These are phyloP conservation scores for Hypoxylon sp. DNA, from an alignment of 2,329 filamentous ascomycete genomes.

Conservation along the genomic window DNA sequence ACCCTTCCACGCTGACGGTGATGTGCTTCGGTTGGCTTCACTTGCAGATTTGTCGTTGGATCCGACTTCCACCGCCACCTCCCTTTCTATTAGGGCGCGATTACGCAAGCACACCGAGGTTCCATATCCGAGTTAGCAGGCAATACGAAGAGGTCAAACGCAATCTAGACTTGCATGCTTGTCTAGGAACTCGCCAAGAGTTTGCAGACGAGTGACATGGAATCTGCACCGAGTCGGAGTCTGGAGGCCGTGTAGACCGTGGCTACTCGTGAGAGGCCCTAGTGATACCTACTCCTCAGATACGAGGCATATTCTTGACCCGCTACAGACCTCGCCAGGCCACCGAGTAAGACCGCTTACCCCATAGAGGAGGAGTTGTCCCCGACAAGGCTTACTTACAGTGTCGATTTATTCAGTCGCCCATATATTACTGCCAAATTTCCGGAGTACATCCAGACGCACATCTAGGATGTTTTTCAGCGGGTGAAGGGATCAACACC, in stretches of 20 bases:
- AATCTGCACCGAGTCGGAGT: conserved; percentile 10
- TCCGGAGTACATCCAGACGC: conserved; percentile 13
- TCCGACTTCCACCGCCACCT: conserved; percentile 15
- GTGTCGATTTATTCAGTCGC: conserved; percentile 6
- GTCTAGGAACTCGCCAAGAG: conserved; percentile 13
- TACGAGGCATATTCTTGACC: conserved; percentile 17
- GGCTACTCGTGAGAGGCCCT: conserved; percentile 1
- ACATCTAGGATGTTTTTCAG: neutral
- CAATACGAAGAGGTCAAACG: conserved; percentile 7
- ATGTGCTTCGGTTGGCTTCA: conserved; percentile 10
- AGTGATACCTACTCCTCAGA: neutral
- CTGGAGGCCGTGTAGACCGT: conserved; percentile 9
- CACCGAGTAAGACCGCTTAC: conserved; percentile 5
- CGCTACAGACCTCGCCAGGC: conserved; percentile 11
- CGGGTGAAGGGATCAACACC: neutral
- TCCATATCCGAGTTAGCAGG: conserved; percentile 4
- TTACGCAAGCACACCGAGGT: conserved; percentile 32
- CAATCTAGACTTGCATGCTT: conserved; percentile 12
- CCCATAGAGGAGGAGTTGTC: conserved; percentile 11
- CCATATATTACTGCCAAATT: conserved; percentile 15
- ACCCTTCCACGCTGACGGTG: conserved; percentile 24
- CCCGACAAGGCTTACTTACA: conserved; percentile 18
- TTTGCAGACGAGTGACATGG: conserved; percentile 14
- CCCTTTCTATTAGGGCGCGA: conserved; percentile 5
- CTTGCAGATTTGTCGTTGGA: conserved; percentile 22